phyloP scores from a whole-genome alignment of 768 basidiomycete species.

The Punctularia strigosozonata region DNA sequence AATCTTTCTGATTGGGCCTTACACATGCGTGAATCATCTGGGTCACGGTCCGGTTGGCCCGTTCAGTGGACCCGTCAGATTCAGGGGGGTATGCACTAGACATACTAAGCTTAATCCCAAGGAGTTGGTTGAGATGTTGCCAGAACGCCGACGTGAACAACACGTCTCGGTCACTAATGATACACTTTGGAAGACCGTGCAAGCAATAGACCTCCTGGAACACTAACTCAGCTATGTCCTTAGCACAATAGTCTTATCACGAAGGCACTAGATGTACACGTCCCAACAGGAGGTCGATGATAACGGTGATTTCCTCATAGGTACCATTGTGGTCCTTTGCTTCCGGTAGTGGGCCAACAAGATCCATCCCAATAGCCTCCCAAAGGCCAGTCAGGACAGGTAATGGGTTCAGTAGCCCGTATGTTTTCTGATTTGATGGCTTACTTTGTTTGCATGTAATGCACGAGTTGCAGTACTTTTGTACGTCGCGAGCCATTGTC shows the following conservation, averaged over 20 bases:
- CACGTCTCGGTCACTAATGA: constrained; percentile 29
- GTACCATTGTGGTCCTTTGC: constrained; percentile 10
- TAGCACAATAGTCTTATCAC: constrained; percentile 15
- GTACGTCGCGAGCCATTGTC: constrained; percentile 16
- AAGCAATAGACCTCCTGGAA: constrained; percentile 22
- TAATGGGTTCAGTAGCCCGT: constrained; percentile 14
- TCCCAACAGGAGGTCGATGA: constrained; percentile 12
- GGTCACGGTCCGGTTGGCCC: constrained; percentile 19
- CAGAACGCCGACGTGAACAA: constrained; percentile 32
- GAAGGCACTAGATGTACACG: constrained; percentile 19
- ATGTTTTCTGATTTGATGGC: constrained; percentile 9
- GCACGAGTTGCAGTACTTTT: constrained; percentile 16
- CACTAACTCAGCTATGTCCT: constrained; percentile 23
- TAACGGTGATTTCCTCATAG: constrained; percentile 14
- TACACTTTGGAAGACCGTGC: constrained; percentile 25
- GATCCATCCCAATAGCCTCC: constrained; percentile 18
- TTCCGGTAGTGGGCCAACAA: constrained; percentile 12
- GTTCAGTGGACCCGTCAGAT: constrained; percentile 27
- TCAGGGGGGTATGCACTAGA: constrained; percentile 31
- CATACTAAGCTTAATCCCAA: constrained; percentile 21
- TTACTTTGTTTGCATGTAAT: constrained; percentile 11
- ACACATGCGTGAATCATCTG: constrained; percentile 20
- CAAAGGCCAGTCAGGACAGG: constrained; percentile 13
- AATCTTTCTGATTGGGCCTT: constrained; percentile 18
- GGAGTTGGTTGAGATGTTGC: constrained; percentile 18